These are phyloP conservation scores for Diaporthe capsici DNA, from an alignment of 2,329 filamentous ascomycete species.

Conservation along the genomic window DNA sequence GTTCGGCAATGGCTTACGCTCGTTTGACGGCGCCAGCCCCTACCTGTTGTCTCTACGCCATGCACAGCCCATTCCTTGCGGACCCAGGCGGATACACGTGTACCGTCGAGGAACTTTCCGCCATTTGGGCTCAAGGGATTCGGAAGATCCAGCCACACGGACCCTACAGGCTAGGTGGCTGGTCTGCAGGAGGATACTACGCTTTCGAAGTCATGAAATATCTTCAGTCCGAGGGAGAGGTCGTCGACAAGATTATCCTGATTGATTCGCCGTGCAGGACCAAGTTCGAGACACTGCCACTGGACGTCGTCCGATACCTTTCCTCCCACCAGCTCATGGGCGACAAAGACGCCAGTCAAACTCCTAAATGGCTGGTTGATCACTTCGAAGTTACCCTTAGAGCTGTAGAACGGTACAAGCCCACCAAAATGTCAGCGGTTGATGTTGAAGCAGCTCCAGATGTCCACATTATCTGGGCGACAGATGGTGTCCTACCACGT, in stretches of 20 bases:
- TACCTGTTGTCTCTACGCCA: not conserved
- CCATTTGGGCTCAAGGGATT: not conserved
- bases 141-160: constrained; percentile 37
- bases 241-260: not conserved
- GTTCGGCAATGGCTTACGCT: not conserved
- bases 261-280: constrained; percentile 1
- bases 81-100: not conserved
- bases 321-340: constrained; percentile 2
- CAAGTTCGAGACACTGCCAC: constrained; percentile 1
- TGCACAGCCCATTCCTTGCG: not conserved
- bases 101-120: not conserved
- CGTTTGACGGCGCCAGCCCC: not conserved
- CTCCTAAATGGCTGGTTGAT: not conserved
- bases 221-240: not conserved
- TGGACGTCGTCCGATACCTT: not conserved
- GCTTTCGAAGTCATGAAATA: constrained; percentile 38
- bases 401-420: not conserved
- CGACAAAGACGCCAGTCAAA: not conserved
- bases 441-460: not conserved
- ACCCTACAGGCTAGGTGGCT: constrained; percentile 40
- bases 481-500: not conserved
- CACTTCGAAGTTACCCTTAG: not conserved
- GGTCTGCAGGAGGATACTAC: constrained; percentile 42
- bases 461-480: not conserved
- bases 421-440: not conserved